Base-by-base conservation (phyloP, 495 filamentous ascomycete species). In the Penicillium antarcticum region DNA sequence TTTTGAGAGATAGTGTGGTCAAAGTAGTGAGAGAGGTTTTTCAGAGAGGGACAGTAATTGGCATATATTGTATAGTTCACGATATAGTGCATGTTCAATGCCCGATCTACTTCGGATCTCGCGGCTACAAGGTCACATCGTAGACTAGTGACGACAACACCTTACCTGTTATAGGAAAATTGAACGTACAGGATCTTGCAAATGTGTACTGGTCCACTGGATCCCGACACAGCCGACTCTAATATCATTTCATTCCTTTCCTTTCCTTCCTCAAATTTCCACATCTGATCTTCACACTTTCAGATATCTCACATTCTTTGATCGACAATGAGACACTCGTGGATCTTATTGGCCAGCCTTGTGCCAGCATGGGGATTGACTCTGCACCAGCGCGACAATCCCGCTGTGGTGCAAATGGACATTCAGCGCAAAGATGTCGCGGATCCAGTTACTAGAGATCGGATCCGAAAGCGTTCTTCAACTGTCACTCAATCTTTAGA, bases 371-470 rank as follows among this genome's bases (percentile, higher is more conserved):
- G 58, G 35, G 45, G 56, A 5, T 48, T 75, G 21, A 64, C 50
- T 23, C 62, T 75, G 13, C 55, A 58, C 21, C 42, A 59, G 48
- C 62, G 69, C 51, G 71, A 73, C 42, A 40, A 38, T 9, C 71
- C 73, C 3, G 60, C 66, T 3, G 65, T 75, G 40, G 57, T 76
- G 32, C 36, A 57, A n/a, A 57, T 79, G 13, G 60, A 67, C 45
- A 72, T 74, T 19, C 43, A 69, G 26, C 72, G 74, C 29, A 76
- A 66, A 31, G 55, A 69, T 34, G 32, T 72, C 1, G 6, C 50
- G 1, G 48, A 74, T 48, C 73, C 69, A 1, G 58, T 68, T 2
- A 45, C 56, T 14, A 59, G 73, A 56, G 67, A 73, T 45, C 60
- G 55, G 13, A 66, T 73, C 43, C 58, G 72, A 40, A 72, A 70